These are phyloP conservation scores for Hypholoma fasciculare DNA, from an alignment of 768 basidiomycete species.

Conservation along the genomic window DNA sequence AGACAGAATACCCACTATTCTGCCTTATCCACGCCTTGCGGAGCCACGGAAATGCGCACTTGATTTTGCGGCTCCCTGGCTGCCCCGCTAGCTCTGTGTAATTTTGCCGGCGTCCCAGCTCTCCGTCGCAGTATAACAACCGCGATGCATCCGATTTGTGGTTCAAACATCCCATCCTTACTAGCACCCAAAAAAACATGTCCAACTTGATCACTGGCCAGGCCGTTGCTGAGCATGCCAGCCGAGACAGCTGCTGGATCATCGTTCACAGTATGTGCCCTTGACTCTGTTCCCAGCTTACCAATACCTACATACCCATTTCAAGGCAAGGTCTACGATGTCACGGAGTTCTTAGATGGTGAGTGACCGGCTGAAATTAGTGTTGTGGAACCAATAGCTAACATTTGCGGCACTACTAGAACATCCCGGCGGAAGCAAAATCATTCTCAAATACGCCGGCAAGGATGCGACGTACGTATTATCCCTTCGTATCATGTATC, in stretches of 20 bases:
- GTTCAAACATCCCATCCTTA: background rate
- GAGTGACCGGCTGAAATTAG: constrained; percentile 10
- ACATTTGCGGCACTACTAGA: constrained; percentile 34
- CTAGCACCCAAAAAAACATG: constrained; percentile 22
- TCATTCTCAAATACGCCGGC: constrained; percentile 87
- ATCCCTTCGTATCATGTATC: background rate
- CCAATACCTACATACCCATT: background rate
- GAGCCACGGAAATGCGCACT: constrained; percentile 15
- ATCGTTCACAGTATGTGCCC: constrained; percentile 70
- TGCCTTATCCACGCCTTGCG: background rate
- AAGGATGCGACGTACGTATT: constrained; percentile 81
- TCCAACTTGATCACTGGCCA: constrained; percentile 24
- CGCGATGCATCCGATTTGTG: background rate
- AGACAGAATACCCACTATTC: background rate
- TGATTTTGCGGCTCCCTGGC: constrained; percentile 5
- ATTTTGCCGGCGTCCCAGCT: constrained; percentile 14
- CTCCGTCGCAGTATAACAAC: constrained; percentile 23
- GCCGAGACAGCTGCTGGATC: constrained; percentile 48
- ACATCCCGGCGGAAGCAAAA: constrained; percentile 82
- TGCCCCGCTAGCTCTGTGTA: constrained; percentile 7
- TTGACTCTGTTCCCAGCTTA: background rate
- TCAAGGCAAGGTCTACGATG: constrained; percentile 73
- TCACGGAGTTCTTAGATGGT: constrained; percentile 77
- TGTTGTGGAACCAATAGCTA: background rate
- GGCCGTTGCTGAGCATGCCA: constrained; percentile 31